A percentile compares a stretch with the other conserved stretches of the same genome.
Conservation (phyloP, 352 stramenopile genomes). For the Aphanomyces invadans region DNA sequence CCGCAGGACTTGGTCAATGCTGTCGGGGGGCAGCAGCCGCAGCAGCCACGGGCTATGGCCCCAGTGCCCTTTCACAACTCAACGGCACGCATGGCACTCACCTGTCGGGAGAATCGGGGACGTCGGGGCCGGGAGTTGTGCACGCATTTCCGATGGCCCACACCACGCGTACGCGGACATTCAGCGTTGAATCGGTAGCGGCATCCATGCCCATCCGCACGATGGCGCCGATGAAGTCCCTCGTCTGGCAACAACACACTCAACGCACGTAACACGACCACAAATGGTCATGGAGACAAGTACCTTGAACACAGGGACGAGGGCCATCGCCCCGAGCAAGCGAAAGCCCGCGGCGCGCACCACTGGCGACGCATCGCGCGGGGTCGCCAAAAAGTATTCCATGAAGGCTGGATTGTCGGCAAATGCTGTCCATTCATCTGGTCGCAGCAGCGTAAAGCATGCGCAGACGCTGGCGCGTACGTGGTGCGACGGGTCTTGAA, state of each 20-base stretch:
- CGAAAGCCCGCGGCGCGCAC: conserved; percentile 73
- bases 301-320: conserved; percentile 62
- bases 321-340: conserved; percentile 61
- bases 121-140: conserved; percentile 63
- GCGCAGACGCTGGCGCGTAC: conserved; percentile 80
- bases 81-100: neutral
- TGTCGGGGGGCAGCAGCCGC: conserved; percentile 43
- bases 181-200: conserved; percentile 65
- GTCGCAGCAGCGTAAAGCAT: conserved; percentile 74
- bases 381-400: conserved; percentile 64
- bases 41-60: conserved; percentile 19
- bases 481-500: conserved; percentile 79
- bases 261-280: neutral
- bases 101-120: conserved; percentile 3
- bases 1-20: conserved; percentile 61
- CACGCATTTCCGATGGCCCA: conserved; percentile 83
- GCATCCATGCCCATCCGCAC: conserved; percentile 56
- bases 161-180: conserved; percentile 71
- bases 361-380: conserved; percentile 67
- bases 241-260: conserved; percentile 33
- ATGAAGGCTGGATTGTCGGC: conserved; percentile 50
- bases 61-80: neutral
- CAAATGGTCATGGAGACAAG: neutral
- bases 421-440: conserved; percentile 56
- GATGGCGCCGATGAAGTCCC: conserved; percentile 52